Evolutionary conservation across 306 rosid species (phyloP).

Genomic region (Rubus parviflorus): DNA sequence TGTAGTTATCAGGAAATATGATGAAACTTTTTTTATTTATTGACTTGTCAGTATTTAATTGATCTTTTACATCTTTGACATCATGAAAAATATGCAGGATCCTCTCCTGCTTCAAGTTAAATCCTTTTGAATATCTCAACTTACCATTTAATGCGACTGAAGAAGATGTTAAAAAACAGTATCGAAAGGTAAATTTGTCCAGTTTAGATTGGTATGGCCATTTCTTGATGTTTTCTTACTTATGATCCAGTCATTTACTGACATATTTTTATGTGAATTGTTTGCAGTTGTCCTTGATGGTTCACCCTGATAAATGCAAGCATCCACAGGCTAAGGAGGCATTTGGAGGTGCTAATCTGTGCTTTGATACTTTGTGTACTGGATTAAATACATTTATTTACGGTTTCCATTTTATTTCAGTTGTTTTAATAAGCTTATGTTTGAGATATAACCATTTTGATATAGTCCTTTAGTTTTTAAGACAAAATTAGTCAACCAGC

Average conservation of each 20-base stretch:
- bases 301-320: constrained; percentile 99
- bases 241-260: constrained; percentile 5
- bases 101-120: constrained; percentile 88
- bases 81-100: constrained; percentile 48
- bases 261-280: constrained; percentile 16
- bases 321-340: constrained; percentile 98
- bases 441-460: neutral
- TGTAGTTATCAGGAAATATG: neutral
- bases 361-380: constrained; percentile 18
- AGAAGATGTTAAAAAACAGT: constrained; percentile 85
- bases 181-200: constrained; percentile 70
- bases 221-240: neutral
- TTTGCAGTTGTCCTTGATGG: constrained; percentile 82
- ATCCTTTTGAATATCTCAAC: constrained; percentile 78
- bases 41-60: constrained; percentile 22
- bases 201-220: constrained; percentile 10
- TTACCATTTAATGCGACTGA: constrained; percentile 72
- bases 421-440: neutral
- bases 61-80: neutral
- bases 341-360: constrained; percentile 67
- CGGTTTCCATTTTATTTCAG: neutral
- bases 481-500: neutral
- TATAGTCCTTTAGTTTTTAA: neutral
- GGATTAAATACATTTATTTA: neutral
- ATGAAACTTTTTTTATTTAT: neutral